Evolutionary conservation across 1,284 basidiomycete genomes (phyloP).

Genomic region (Sanghuangporus sanghuang): DNA sequence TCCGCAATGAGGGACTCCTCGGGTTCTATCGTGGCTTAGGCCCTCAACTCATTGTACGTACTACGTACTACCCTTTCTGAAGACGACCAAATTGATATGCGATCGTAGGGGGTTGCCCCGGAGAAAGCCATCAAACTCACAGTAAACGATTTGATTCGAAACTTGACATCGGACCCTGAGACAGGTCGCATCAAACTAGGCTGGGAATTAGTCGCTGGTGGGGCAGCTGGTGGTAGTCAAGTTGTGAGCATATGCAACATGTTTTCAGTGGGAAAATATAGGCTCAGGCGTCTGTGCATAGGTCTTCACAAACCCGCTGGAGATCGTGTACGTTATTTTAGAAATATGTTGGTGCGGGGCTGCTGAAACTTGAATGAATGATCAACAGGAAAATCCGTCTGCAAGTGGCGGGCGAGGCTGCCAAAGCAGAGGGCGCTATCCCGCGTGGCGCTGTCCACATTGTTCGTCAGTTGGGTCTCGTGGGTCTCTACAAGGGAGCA

Average conservation of each 20-base stretch:
- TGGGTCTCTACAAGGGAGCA: conserved; percentile 91
- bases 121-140: conserved; percentile 98
- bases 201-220: conserved; percentile 93
- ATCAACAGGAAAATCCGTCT: conserved; percentile 85
- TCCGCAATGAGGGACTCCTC: conserved; percentile 89
- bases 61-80: not conserved
- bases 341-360: not conserved
- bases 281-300: conserved; percentile 28
- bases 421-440: conserved; percentile 73
- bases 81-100: not conserved
- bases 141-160: conserved; percentile 90
- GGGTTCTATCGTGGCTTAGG: conserved; percentile 97
- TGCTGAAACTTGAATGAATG: conserved; percentile 11
- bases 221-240: conserved; percentile 93
- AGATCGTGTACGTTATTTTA: conserved; percentile 68
- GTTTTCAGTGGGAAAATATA: conserved; percentile 15
- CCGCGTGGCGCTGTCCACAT: conserved; percentile 90
- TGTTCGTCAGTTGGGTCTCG: conserved; percentile 84
- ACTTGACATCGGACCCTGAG: conserved; percentile 84
- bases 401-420: conserved; percentile 94
- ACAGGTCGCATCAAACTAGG: conserved; percentile 85
- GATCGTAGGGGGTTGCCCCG: conserved; percentile 85
- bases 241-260: conserved; percentile 47
- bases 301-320: conserved; percentile 95
- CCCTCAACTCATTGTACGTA: conserved; percentile 84